Percentiles rank a stretch among this genome's conserved stretches.
Conservation (phyloP, 192 early-diverging fungal species). For the Bifiguratus adelaidae region DNA sequence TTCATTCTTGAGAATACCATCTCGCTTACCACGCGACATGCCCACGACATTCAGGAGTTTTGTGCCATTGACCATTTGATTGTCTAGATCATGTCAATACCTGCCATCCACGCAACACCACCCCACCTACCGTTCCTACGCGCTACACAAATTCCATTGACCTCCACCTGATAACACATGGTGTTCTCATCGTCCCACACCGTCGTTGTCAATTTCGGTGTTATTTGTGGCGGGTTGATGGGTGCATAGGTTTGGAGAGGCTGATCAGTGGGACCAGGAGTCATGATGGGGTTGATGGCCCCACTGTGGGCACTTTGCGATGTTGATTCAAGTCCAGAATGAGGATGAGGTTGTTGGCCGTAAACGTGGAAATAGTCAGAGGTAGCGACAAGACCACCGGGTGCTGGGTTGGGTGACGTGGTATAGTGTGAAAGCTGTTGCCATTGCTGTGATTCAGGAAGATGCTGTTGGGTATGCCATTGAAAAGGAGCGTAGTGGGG, state of each 20-base stretch:
- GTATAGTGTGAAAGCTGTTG: too few relatives aligned
- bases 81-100: conserved; percentile 32
- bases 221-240: conserved; percentile 16
- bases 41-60: conserved; percentile 80
- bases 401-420: too few relatives aligned
- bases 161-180: conserved; percentile 72
- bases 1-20: conserved; percentile 81
- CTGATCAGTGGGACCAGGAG: conserved; percentile 14
- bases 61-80: conserved; percentile 81
- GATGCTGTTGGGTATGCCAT: too few relatives aligned
- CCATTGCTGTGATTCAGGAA: too few relatives aligned
- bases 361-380: too few relatives aligned
- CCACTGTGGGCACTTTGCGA: neutral
- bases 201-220: conserved; percentile 54
- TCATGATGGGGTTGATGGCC: neutral
- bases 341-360: too few relatives aligned
- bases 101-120: neutral
- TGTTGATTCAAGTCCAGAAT: too few relatives aligned
- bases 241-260: neutral
- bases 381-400: too few relatives aligned
- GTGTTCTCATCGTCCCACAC: conserved; percentile 81
- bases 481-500: too few relatives aligned
- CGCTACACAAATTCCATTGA: conserved; percentile 68
- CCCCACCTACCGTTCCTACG: conserved; percentile 43
- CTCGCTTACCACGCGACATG: conserved; percentile 79